A percentile compares a stretch with the other conserved stretches of the same genome.
Conservation (phyloP, 192 early-diverging fungal genomes). For the Coemansia sp. region DNA sequence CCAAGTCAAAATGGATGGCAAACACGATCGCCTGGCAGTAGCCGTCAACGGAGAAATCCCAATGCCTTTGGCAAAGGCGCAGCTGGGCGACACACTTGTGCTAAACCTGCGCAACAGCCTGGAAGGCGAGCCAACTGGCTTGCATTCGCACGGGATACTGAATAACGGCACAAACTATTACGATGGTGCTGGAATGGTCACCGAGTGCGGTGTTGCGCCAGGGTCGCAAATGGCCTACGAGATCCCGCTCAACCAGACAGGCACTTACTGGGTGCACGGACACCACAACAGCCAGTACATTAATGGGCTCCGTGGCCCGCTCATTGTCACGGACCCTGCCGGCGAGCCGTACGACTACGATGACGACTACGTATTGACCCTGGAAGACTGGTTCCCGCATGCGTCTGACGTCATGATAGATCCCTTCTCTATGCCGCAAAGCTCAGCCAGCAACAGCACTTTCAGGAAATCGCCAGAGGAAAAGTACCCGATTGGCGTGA, state of each 20-base stretch:
- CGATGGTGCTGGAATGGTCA: slow-evolving; percentile 68
- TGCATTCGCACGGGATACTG: slow-evolving; percentile 77
- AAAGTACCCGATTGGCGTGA: slow-evolving; percentile 54
- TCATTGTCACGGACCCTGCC: slow-evolving; percentile 66
- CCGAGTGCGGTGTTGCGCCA: slow-evolving; percentile 74
- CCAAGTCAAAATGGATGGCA: slow-evolving; percentile 61
- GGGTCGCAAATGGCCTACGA: slow-evolving; percentile 63
- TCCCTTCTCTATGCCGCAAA: background rate
- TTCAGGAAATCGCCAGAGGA: slow-evolving; percentile 2
- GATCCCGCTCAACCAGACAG: slow-evolving; percentile 66
- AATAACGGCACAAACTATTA: slow-evolving; percentile 69
- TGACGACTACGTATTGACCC: slow-evolving; percentile 62
- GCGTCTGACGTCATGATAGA: slow-evolving; percentile 13
- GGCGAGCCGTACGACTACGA: slow-evolving; percentile 62
- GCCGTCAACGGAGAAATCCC: slow-evolving; percentile 63
- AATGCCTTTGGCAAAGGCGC: slow-evolving; percentile 39
- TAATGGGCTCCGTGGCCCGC: slow-evolving; percentile 71
- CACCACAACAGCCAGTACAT: slow-evolving; percentile 72
- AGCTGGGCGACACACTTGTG: slow-evolving; percentile 31
- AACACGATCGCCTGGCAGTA: slow-evolving; percentile 59
- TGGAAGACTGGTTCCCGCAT: slow-evolving; percentile 70
- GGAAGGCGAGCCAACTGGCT: slow-evolving; percentile 56
- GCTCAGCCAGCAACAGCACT: background rate
- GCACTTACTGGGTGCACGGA: slow-evolving; percentile 83
- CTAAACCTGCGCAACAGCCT: slow-evolving; percentile 55